phyloP scores from a whole-genome alignment of 2,329 filamentous ascomycete species.

The Colletotrichum coccodes region DNA sequence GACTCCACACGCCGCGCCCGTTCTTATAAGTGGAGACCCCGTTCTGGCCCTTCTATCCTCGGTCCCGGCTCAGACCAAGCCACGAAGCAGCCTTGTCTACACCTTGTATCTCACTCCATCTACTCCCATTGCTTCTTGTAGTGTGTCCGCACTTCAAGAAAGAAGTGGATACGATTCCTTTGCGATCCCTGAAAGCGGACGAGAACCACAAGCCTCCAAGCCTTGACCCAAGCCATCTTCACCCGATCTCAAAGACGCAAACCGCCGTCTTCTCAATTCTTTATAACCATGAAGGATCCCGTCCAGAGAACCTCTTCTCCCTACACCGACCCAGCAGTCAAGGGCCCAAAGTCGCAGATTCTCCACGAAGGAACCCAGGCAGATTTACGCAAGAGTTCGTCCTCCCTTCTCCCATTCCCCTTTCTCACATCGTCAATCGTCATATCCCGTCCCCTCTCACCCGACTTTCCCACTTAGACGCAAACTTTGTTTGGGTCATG shows the following conservation, averaged over 20 bases:
- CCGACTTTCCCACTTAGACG: conserved; percentile 7
- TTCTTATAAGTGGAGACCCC: conserved; percentile 32
- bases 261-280: conserved; percentile 21
- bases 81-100: conserved; percentile 27
- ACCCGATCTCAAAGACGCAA: conserved; percentile 21
- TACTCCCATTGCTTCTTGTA: background rate
- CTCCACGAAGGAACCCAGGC: conserved; percentile 45
- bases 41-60: conserved; percentile 32
- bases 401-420: conserved; percentile 12
- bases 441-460: conserved; percentile 9
- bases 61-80: conserved; percentile 27
- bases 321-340: conserved; percentile 49
- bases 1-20: conserved; percentile 31
- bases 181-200: conserved; percentile 32
- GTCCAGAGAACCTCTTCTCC: conserved; percentile 49
- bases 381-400: conserved; percentile 55
- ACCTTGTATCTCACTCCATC: conserved; percentile 5
- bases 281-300: conserved; percentile 55
- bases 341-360: conserved; percentile 51
- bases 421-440: conserved; percentile 13
- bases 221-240: conserved; percentile 30
- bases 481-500: conserved; percentile 34
- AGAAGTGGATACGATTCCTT: conserved; percentile 29
- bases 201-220: conserved; percentile 31
- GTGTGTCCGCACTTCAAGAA: background rate